phyloP scores from a whole-genome alignment of 129 eudicot species.

The Lonicera japonica region DNA sequence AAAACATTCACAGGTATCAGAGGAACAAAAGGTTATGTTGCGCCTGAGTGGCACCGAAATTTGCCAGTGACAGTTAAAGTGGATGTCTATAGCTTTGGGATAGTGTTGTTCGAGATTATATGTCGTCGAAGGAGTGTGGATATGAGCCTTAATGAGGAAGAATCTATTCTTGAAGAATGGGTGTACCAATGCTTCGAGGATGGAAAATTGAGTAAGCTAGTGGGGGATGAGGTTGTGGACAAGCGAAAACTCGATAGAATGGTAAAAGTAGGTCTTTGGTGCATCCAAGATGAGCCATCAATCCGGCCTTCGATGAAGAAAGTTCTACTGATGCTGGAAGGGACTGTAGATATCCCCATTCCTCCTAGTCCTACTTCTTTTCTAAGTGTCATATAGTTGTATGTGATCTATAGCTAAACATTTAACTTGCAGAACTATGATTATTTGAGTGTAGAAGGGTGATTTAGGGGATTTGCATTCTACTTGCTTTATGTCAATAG shows the following conservation, averaged over 20 bases:
- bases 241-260: conserved; percentile 18
- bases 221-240: too few relatives aligned
- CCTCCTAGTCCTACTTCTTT: conserved; percentile 5
- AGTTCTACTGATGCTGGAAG: too few relatives aligned
- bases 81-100: too few relatives aligned
- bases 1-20: too few relatives aligned
- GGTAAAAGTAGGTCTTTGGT: conserved; percentile 22
- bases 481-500: too few relatives aligned
- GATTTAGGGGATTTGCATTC: too few relatives aligned
- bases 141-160: background rate
- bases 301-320: conserved; percentile 26
- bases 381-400: conserved; percentile 3
- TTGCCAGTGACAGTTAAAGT: conserved; percentile 32
- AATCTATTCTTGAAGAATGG: conserved; percentile 11
- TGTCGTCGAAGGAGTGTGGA: background rate
- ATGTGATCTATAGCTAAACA: too few relatives aligned
- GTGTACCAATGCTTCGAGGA: conserved; percentile 11
- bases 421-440: too few relatives aligned
- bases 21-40: too few relatives aligned
- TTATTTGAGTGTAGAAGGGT: too few relatives aligned
- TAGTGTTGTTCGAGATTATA: conserved; percentile 10
- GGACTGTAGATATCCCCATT: too few relatives aligned
- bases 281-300: conserved; percentile 28
- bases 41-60: too few relatives aligned
- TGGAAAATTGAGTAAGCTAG: background rate